These are phyloP conservation scores for Chenopodium formosanum DNA, from an alignment of 148 eudicot species.

Conservation along the genomic window DNA sequence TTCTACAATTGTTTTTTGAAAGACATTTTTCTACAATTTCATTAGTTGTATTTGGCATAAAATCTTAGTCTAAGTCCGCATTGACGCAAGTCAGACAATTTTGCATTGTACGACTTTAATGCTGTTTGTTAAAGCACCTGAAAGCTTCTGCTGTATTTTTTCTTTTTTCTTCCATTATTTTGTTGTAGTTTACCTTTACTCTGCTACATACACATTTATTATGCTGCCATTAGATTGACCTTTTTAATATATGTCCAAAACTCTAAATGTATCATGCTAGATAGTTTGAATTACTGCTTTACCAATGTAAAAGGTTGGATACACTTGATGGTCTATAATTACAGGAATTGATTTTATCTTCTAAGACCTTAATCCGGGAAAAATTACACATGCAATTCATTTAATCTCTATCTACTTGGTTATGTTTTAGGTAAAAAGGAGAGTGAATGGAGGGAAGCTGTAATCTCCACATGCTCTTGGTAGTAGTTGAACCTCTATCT, in stretches of 20 bases:
- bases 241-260: no score
- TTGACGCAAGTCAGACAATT: background rate
- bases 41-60: background rate
- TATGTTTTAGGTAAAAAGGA: background rate
- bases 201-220: background rate
- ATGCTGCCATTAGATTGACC: background rate
- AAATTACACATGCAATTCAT: background rate
- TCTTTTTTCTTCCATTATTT: no score
- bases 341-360: background rate
- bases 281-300: background rate
- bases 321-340: background rate
- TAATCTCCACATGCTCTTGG: background rate
- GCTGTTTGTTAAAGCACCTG: background rate
- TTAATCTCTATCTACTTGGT: background rate
- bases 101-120: background rate
- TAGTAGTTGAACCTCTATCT: background rate
- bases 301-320: background rate
- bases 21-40: background rate
- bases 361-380: background rate
- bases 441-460: background rate
- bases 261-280: background rate
- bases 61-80: background rate
- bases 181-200: background rate
- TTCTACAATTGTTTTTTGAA: background rate
- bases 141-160: background rate